Base-by-base conservation (phyloP, 495 filamentous ascomycete species). In the Trichoderma parareesei region DNA sequence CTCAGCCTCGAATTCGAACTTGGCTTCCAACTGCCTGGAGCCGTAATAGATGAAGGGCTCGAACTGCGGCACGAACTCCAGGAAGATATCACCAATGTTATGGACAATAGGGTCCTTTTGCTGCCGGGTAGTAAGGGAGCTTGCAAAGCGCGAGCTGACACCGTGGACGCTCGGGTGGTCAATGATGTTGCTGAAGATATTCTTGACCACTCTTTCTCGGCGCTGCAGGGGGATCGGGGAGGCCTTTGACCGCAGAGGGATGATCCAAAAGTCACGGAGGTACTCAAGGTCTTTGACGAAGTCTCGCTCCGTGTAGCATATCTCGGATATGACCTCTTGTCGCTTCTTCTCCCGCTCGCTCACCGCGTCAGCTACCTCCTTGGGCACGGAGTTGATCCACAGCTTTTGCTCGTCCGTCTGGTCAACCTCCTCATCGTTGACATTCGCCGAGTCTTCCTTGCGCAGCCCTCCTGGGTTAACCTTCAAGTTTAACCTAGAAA, bases 281-380 rank as follows among this genome's bases (percentile, higher is more conserved):
- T 99, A 99, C 73, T 99, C 95, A 68, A 99, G 80, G 72, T 99
- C 95, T 79, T 99, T 99, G 73, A 99, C 95, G 69, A 99, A 99
- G 76, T 99, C 95, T 46, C 95, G 86, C 74, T 99, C 95, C 0
- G 95, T 99, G 74, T 99, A 99, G 86, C 96, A 97, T 67, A 97
- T 87, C 72, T 99, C 95, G 35, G 93, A 97, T 67, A 99, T 97
- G 65, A 98, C 88, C 72, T 99, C 95, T 71, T 99, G 95, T 10
- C 95, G 86, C 77, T 97, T 98, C 86, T 96, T 95, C 72, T 99
- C 94, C 66, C 83, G 85, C 65, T 99, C 95, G 49, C 85, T 83
- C 40, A 97, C 85, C 71, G 86, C 87, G 69, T 97, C 92, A 0
- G 92, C 91, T 67, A 99, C 78, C 74, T 98, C 95, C 75, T 98